Percentiles rank a stretch among this genome's conserved stretches.
Conservation (phyloP, 2,329 filamentous ascomycete genomes). For the Mycosphaerella sp. region DNA sequence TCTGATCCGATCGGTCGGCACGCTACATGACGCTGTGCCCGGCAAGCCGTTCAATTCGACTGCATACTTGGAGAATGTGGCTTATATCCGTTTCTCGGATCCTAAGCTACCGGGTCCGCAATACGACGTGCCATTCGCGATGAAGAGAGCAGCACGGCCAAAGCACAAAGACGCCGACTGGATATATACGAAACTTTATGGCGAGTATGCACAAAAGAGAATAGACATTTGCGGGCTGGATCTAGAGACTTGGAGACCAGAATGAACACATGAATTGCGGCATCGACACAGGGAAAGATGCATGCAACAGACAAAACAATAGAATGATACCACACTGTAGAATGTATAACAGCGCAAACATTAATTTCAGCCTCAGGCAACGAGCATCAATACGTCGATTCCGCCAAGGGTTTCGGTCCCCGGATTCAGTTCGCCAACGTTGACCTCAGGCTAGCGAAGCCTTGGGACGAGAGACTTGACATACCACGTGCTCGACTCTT, state of each 20-base stretch:
- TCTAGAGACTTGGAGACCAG: slow-evolving; percentile 38
- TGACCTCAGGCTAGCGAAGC: too few relatives aligned
- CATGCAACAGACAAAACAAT: too few relatives aligned
- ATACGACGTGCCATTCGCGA: slow-evolving; percentile 43
- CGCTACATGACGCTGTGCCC: slow-evolving; percentile 25
- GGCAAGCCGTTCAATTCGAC: slow-evolving; percentile 40
- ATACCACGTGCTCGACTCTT: slow-evolving; percentile 4
- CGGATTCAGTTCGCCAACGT: neutral
- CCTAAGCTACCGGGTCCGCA: slow-evolving; percentile 46
- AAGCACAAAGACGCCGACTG: slow-evolving; percentile 42
- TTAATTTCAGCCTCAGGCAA: neutral
- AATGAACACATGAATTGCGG: neutral
- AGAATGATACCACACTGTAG: neutral
- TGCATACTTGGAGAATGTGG: slow-evolving; percentile 37
- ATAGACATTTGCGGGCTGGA: slow-evolving; percentile 50
- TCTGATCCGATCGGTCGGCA: slow-evolving; percentile 29
- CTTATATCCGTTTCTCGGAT: slow-evolving; percentile 44
- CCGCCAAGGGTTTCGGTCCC: too few relatives aligned
- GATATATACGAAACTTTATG: slow-evolving; percentile 47
- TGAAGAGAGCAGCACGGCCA: slow-evolving; percentile 39
- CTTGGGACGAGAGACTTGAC: slow-evolving; percentile 1
- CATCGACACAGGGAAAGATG: neutral
- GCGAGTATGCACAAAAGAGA: slow-evolving; percentile 43
- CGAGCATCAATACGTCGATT: neutral
- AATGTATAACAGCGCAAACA: neutral